Evolutionary conservation across 1,284 basidiomycete genomes (phyloP).

Genomic region (Coriolopsis trogii): DNA sequence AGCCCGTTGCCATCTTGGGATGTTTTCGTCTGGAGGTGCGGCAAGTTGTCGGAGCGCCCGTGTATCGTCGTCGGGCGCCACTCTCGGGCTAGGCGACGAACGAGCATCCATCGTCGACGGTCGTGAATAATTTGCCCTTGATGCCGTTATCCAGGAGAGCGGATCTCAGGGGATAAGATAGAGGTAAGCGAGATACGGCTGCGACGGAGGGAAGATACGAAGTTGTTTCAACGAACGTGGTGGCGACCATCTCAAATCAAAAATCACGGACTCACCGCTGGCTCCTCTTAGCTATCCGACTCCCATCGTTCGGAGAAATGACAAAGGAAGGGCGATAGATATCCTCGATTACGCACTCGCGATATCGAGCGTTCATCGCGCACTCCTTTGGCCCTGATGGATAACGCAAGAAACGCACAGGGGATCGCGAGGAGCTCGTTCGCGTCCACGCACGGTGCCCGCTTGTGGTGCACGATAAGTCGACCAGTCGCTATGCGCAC

Average conservation of each 20-base stretch:
- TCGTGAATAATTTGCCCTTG: background rate
- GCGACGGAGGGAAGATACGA: background rate
- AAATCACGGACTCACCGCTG: background rate
- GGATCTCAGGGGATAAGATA: conserved; percentile 1
- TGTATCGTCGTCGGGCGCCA: background rate
- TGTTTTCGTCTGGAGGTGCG: conserved; percentile 3
- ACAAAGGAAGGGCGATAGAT: too few relatives aligned
- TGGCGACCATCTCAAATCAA: background rate
- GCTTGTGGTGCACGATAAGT: too few relatives aligned
- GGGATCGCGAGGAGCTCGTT: background rate
- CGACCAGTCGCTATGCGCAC: too few relatives aligned
- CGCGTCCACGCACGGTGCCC: too few relatives aligned
- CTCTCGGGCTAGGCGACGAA: background rate
- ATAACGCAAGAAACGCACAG: too few relatives aligned
- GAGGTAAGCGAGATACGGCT: conserved; percentile 8
- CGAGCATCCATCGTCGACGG: background rate
- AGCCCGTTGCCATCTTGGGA: conserved; percentile 2
- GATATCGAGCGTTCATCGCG: background rate
- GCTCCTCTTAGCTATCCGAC: too few relatives aligned
- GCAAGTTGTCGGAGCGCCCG: conserved; percentile 17
- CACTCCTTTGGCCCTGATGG: too few relatives aligned
- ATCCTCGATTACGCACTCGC: background rate
- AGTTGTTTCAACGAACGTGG: background rate
- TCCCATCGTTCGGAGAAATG: conserved; percentile 3
- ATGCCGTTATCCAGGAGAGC: background rate